Percentiles rank a stretch among this genome's conserved stretches.
Evolutionary conservation across 345 rosid species (phyloP).

Genomic region (Dipteronia sinensis): DNA sequence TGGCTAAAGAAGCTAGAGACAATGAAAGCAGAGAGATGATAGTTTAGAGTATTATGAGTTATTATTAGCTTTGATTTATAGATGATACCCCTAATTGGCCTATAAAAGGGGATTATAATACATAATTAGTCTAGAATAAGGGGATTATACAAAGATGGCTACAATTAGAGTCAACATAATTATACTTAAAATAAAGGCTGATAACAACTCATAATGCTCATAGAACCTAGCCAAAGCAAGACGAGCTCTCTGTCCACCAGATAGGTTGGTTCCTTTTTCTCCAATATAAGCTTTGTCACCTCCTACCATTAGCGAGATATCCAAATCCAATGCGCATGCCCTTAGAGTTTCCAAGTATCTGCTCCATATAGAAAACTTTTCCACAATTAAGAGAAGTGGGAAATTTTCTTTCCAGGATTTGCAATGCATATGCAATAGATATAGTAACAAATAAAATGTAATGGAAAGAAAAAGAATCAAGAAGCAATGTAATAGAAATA

Average conservation of each 20-base stretch:
- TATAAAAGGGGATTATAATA: neutral
- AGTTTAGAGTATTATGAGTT: neutral
- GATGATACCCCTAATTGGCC: neutral
- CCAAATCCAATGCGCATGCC: slow-evolving; percentile 81
- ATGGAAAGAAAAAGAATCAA: neutral
- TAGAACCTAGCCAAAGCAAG: slow-evolving; percentile 89
- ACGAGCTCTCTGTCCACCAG: slow-evolving; percentile 97
- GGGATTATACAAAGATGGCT: neutral
- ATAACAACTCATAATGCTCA: neutral
- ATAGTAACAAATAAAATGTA: neutral
- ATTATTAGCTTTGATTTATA: neutral
- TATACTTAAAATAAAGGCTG: neutral
- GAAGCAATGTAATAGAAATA: slow-evolving; percentile 1
- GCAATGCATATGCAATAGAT: neutral
- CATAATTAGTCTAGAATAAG: neutral
- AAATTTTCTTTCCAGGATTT: slow-evolving; percentile 6
- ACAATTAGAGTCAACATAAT: neutral
- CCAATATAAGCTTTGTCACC: slow-evolving; percentile 84
- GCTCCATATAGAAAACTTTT: slow-evolving; percentile 20
- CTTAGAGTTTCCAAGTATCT: slow-evolving; percentile 65
- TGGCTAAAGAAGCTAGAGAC: slow-evolving; percentile 16
- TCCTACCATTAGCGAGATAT: slow-evolving; percentile 79
- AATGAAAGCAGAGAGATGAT: slow-evolving; percentile 12
- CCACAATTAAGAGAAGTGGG: neutral
- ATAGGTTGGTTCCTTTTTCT: slow-evolving; percentile 87